Base-by-base conservation (phyloP, 1,284 basidiomycete species). In the Prillingera fragicola region DNA sequence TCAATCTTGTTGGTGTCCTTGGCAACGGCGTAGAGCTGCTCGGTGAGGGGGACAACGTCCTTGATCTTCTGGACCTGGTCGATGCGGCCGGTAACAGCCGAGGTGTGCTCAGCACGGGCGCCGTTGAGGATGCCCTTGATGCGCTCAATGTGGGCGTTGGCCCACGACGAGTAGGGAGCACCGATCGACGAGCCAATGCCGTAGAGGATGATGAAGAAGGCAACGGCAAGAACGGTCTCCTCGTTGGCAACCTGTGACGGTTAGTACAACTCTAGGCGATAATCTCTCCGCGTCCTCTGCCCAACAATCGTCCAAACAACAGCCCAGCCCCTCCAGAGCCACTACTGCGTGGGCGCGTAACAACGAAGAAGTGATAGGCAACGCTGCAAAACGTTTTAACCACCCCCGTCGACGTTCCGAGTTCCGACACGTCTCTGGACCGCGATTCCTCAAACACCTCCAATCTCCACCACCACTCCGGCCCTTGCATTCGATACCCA, bases 1-100 rank as follows among this genome's bases (percentile, higher is more conserved):
- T 98, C 94, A 61, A 94, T 78, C 63, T 83, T 74, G 48, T 92
- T 92, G 53, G 91, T 97, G 72, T 97, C 90, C 86, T 95, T 95
- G 63, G 94, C 92, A 47, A 97, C 76, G 45, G 84, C 77, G 72
- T 96, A 98, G 63, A 98, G 85, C 45, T 80, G 82, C 74, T 92
- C 77, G 49, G 92, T 97, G 56, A 95, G 77, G 48, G 81, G 79
- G 48, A 91, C 88, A 57, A 95, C 90, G 69, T 95, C 90, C 75
- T 90, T 91, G 82, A 96, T 85, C 73, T 90, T 80, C 49, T 80
- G 82, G 57, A 98, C 92, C 48, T 84, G 83, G 69, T 81, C 78
- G 73, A 98, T 96, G 65, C 94, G 88, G 63, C 85, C 81, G 73
- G 90, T 83, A 60, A 98, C 91, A 47, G 90, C 88, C 63, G 87